These are phyloP conservation scores for Phialocephala subalpina DNA, from an alignment of 2,329 filamentous ascomycete species.

Conservation along the genomic window DNA sequence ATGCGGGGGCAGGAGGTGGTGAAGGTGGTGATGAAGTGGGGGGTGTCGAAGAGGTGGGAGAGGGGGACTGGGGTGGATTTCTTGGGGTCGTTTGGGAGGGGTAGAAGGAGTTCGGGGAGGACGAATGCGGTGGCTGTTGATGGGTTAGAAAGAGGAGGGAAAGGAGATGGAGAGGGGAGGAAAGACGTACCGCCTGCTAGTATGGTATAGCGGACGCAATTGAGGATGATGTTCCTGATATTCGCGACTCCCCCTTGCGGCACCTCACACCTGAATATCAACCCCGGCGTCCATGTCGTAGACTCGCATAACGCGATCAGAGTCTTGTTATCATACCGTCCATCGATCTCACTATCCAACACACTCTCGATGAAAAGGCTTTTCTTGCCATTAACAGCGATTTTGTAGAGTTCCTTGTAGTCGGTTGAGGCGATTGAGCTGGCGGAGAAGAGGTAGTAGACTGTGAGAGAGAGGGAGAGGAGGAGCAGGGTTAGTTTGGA, in stretches of 20 bases:
- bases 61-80: slow-evolving; percentile 24
- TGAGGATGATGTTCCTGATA: slow-evolving; percentile 53
- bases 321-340: slow-evolving; percentile 25
- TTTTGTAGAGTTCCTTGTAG: slow-evolving; percentile 1
- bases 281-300: slow-evolving; percentile 49
- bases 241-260: slow-evolving; percentile 52
- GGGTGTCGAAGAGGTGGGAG: slow-evolving; percentile 33
- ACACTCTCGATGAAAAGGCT: slow-evolving; percentile 19
- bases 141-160: background rate
- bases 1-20: slow-evolving; percentile 26
- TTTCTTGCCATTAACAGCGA: slow-evolving; percentile 16
- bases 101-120: slow-evolving; percentile 41
- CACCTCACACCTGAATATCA: slow-evolving; percentile 53
- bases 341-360: slow-evolving; percentile 29
- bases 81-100: slow-evolving; percentile 15
- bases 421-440: background rate
- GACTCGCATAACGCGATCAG: slow-evolving; percentile 43
- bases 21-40: slow-evolving; percentile 28
- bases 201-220: slow-evolving; percentile 55
- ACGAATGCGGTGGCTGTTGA: slow-evolving; percentile 46
- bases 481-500: slow-evolving; percentile 16
- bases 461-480: slow-evolving; percentile 13
- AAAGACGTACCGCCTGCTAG: slow-evolving; percentile 53
- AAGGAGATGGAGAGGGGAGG: slow-evolving; percentile 4
- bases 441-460: slow-evolving; percentile 14